Evolutionary conservation across 441 rosid species (phyloP).

Genomic region (Melianthus villosus): DNA sequence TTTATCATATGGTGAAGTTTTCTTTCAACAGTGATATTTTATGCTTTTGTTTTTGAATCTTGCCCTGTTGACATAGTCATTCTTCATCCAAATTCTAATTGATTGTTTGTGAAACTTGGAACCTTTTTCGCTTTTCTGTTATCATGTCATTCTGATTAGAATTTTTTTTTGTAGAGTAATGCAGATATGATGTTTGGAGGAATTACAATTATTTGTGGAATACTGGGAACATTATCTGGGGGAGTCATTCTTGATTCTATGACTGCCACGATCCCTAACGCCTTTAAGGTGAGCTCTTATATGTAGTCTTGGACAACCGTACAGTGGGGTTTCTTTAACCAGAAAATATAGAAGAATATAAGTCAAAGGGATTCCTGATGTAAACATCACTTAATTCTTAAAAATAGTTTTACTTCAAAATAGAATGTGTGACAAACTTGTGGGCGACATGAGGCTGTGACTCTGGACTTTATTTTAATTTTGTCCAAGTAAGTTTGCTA

Average conservation of each 20-base stretch:
- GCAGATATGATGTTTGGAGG: conserved; percentile 93
- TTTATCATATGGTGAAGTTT: conserved; percentile 54
- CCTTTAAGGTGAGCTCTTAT: conserved; percentile 52
- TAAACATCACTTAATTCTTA: too few species aligned
- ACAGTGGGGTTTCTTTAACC: too few species aligned
- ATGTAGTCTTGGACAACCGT: too few species aligned
- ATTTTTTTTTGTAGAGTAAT: conserved; percentile 29
- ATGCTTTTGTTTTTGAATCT: conserved; percentile 7
- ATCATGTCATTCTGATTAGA: conserved; percentile 6
- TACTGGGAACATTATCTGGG: conserved; percentile 76
- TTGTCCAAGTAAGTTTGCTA: too few species aligned
- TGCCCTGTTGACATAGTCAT: not conserved
- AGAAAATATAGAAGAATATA: too few species aligned
- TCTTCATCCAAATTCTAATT: not conserved
- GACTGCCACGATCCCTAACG: conserved; percentile 56
- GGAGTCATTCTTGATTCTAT: conserved; percentile 61
- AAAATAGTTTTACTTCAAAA: too few species aligned
- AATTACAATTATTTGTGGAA: conserved; percentile 63
- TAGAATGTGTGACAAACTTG: too few species aligned
- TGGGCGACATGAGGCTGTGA: too few species aligned
- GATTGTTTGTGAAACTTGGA: too few species aligned
- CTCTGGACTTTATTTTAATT: too few species aligned
- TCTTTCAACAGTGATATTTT: not conserved
- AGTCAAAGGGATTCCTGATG: too few species aligned
- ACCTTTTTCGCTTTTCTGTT: too few species aligned